Evolutionary conservation across 2,329 filamentous ascomycete species (phyloP).

Genomic region (Epichloe amarillans): DNA sequence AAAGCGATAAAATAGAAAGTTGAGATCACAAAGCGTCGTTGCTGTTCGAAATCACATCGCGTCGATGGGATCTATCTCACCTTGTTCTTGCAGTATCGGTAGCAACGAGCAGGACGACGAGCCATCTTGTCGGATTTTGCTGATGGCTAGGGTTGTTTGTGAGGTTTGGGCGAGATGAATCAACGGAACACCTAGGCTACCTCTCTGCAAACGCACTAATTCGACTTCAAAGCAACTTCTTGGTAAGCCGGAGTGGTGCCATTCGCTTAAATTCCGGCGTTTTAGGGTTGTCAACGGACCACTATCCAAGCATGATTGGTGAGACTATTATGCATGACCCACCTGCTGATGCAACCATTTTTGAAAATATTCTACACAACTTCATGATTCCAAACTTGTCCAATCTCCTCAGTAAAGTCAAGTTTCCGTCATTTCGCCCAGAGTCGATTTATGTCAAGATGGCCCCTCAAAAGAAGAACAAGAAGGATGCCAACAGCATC

Average conservation of each 20-base stretch:
- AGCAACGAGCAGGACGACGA: constrained; percentile 97
- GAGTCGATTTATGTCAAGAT: constrained; percentile 37
- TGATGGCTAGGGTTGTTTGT: constrained; percentile 19
- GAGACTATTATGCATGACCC: not conserved
- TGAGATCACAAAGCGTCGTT: not conserved
- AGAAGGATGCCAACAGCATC: constrained; percentile 70
- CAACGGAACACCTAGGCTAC: constrained; percentile 10
- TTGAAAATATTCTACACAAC: not conserved
- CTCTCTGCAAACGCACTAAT: constrained; percentile 17
- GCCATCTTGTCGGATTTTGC: constrained; percentile 78
- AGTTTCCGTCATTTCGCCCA: constrained; percentile 17
- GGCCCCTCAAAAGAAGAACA: constrained; percentile 62
- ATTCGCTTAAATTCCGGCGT: constrained; percentile 24
- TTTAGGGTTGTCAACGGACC: constrained; percentile 25
- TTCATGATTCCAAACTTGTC: not conserved
- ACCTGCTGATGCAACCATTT: not conserved
- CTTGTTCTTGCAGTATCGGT: constrained; percentile 99
- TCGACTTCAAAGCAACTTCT: constrained; percentile 43
- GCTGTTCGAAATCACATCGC: not conserved
- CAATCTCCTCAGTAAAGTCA: constrained; percentile 11
- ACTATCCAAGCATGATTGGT: not conserved
- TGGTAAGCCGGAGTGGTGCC: constrained; percentile 17
- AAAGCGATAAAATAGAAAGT: not conserved
- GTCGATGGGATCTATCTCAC: constrained; percentile 38
- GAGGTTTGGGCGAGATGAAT: constrained; percentile 21